Evolutionary conservation across 306 rosid species (phyloP), one percentile per base, ranked within the genome.

Genomic region (Geum urbanum): DNA sequence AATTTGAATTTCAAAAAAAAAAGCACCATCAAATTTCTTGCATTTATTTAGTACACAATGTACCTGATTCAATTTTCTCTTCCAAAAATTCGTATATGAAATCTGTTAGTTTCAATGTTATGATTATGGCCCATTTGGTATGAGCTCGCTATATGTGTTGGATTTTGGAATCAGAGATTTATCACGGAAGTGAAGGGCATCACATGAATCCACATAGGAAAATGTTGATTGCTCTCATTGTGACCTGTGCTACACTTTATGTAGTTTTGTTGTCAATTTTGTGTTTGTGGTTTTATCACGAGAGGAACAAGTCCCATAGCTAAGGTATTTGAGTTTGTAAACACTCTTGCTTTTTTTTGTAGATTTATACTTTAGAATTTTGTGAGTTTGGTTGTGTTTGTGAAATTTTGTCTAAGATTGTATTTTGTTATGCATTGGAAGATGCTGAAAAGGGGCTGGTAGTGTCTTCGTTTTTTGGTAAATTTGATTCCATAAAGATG

Each of bases 361-460:
- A 41, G 40, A 40, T 53, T 10, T 48, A 1, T 40, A 49, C 12
- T 45, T 58, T 12, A 27, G 32, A 47, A 27, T 47, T 27, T 66
- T 75, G 50, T 80, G 71, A 51, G 71, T 45, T 49, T 63, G 52
- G 32, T 22, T 51, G 32, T 80, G 74, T 49, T 77, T 51, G 67
- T 48, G 69, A 24, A 54, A 47, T 76, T 43, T 35, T 69, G 37
- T 75, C 76, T 79, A 63, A 58, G 20, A 61, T 67, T 71, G 8
- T 70, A 62, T 41, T 69, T 65, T 63, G 62, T 59, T 40, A 47
- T 80, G 69, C 39, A 74, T 54, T n/a, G 14, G 53, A 69, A 90
- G 97, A 83, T 81, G 86, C 80, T 39, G 99, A 94, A 77, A 90
- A 87, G 56, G 97, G 89, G 71, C 44, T 81, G 2, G 63, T 79